These are phyloP conservation scores for Wilcoxina mikolae DNA, from an alignment of 495 filamentous ascomycete species.

Conservation along the genomic window DNA sequence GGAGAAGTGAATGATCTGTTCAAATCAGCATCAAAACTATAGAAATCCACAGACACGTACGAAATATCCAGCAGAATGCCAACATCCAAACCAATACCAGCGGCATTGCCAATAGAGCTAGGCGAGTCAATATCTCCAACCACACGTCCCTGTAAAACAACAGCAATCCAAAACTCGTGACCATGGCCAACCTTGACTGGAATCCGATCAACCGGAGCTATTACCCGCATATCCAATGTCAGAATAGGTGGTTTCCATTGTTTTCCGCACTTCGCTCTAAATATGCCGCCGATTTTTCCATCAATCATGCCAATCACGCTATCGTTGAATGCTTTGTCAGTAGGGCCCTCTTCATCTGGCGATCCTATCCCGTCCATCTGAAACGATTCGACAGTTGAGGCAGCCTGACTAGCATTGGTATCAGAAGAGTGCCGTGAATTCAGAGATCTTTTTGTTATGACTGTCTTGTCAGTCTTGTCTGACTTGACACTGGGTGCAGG, in stretches of 20 bases:
- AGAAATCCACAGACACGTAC: constrained; percentile 8
- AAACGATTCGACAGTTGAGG: not conserved
- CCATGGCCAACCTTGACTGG: constrained; percentile 11
- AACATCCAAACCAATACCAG: constrained; percentile 21
- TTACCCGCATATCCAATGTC: constrained; percentile 16
- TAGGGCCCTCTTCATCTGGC: not conserved
- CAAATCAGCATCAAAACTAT: not conserved
- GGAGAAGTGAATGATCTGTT: constrained; percentile 21
- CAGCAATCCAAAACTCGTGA: constrained; percentile 17
- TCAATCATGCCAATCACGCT: constrained; percentile 22
- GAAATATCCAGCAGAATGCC: constrained; percentile 26
- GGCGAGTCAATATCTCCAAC: constrained; percentile 11
- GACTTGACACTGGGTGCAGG: not conserved
- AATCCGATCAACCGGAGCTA: constrained; percentile 20
- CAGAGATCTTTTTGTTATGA: not conserved
- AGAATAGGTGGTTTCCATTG: constrained; percentile 20
- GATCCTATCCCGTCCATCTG: constrained; percentile 3
- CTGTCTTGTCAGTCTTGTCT: not conserved
- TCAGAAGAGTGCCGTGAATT: not conserved
- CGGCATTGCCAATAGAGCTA: constrained; percentile 9
- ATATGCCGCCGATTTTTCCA: constrained; percentile 15
- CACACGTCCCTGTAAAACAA: constrained; percentile 23
- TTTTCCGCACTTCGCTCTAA: constrained; percentile 8
- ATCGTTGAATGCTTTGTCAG: constrained; percentile 14
- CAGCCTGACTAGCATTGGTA: constrained; percentile 3